Percentiles rank a stretch among this genome's conserved stretches.
phyloP scores from a whole-genome alignment of 23 red algal genomes.

The Cyanidium caldarium region DNA sequence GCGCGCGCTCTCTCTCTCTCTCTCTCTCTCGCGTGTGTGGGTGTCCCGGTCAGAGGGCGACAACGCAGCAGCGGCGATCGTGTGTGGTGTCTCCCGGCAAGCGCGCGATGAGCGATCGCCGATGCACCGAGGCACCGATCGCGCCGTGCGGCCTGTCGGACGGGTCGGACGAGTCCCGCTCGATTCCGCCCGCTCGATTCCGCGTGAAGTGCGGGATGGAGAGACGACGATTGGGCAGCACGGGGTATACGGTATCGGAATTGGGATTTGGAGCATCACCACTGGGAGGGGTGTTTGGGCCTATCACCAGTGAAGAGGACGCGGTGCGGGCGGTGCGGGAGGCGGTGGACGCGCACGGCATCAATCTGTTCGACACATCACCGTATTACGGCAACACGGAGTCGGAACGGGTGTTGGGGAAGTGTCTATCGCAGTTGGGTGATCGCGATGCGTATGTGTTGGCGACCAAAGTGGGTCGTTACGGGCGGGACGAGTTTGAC shows the following conservation, averaged over 20 bases:
- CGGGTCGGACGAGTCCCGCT: too few species aligned
- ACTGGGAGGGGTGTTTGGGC: constrained; percentile 65
- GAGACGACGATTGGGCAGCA: constrained; percentile 39
- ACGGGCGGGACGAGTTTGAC: constrained; percentile 66
- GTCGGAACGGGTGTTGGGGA: constrained; percentile 68
- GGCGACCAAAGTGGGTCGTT: constrained; percentile 90
- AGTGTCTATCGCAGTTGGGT: constrained; percentile 34
- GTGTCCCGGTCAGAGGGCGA: too few species aligned
- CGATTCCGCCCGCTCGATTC: too few species aligned
- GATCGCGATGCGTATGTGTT: constrained; percentile 66
- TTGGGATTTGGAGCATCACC: constrained; percentile 85
- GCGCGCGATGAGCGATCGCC: too few species aligned
- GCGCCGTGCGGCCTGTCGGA: too few species aligned
- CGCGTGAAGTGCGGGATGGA: background rate
- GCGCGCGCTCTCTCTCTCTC: too few species aligned
- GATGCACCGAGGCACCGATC: too few species aligned
- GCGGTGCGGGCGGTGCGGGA: constrained; percentile 46
- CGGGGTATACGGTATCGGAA: constrained; percentile 55
- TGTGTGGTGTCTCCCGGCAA: too few species aligned
- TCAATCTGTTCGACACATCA: constrained; percentile 89
- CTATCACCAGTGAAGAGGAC: constrained; percentile 51
- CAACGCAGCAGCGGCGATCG: too few species aligned
- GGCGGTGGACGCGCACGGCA: constrained; percentile 45
- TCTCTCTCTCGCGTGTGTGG: too few species aligned
- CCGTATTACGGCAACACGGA: constrained; percentile 81